phyloP scores from a whole-genome alignment of 148 eudicot genomes.

The Rhododendron simsii region DNA sequence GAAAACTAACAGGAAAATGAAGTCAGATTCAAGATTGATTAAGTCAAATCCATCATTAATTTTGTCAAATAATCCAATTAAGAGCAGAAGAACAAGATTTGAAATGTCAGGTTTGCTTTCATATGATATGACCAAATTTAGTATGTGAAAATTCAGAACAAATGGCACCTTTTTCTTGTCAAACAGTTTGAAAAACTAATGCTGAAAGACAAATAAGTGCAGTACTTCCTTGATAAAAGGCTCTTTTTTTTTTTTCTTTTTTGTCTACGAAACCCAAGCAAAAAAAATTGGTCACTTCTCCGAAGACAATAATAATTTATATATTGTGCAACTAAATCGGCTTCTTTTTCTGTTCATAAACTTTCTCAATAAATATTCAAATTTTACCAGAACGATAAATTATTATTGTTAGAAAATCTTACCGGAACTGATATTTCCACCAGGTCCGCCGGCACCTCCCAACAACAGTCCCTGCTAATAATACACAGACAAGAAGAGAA shows the following conservation, averaged over 20 bases:
- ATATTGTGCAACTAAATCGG: no score
- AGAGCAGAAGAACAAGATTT: not conserved
- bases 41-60: not conserved
- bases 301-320: not conserved
- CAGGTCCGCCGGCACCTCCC: conserved; percentile 62
- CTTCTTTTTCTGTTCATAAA: no score
- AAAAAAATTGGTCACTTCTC: not conserved
- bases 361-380: no score
- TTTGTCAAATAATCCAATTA: not conserved
- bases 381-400: no score
- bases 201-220: not conserved
- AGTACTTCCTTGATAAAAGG: not conserved
- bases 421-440: conserved; percentile 80
- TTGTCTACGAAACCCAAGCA: not conserved
- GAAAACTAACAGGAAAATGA: not conserved
- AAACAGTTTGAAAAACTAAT: not conserved
- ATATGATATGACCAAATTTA: not conserved
- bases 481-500: not conserved
- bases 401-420: conserved; percentile 2
- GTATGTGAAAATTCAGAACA: not conserved
- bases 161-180: not conserved
- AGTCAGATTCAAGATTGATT: not conserved
- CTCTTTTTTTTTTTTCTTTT: not conserved
- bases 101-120: not conserved
- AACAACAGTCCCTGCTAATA: conserved; percentile 58